phyloP scores from a whole-genome alignment of 306 rosid species.

The Benincasa hispida region DNA sequence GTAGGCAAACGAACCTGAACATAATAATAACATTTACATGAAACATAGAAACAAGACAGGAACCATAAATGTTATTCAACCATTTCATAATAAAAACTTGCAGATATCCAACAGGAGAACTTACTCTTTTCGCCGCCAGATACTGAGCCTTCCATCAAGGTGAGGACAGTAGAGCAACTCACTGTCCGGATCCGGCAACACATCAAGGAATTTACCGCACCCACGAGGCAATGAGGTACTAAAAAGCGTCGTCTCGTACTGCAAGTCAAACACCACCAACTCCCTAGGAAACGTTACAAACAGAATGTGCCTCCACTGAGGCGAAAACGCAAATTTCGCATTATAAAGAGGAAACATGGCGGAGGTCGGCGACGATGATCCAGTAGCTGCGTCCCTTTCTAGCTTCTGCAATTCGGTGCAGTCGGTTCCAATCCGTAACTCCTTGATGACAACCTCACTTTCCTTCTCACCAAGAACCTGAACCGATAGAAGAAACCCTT shows the following conservation, averaged over 20 bases:
- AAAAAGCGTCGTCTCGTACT: conserved; percentile 60
- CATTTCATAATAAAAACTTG: not conserved
- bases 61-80: not conserved
- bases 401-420: conserved; percentile 43
- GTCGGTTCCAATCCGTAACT: conserved; percentile 56
- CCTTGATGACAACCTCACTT: conserved; percentile 41
- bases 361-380: conserved; percentile 36
- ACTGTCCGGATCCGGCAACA: conserved; percentile 69
- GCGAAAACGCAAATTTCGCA: conserved; percentile 58
- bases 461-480: conserved; percentile 53
- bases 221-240: conserved; percentile 65
- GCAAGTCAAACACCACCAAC: conserved; percentile 73
- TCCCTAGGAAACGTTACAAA: conserved; percentile 84
- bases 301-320: conserved; percentile 64
- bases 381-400: conserved; percentile 39
- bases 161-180: conserved; percentile 82
- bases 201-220: conserved; percentile 76
- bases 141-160: conserved; percentile 80
- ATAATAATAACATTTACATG: not conserved
- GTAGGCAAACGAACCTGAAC: not conserved
- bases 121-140: conserved; percentile 90
- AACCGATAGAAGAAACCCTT: conserved; percentile 60
- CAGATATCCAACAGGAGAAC: conserved; percentile 5
- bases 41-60: not conserved
- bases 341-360: conserved; percentile 49